These are phyloP conservation scores for Bombardia bombarda DNA, from an alignment of 495 filamentous ascomycete species.

Conservation along the genomic window DNA sequence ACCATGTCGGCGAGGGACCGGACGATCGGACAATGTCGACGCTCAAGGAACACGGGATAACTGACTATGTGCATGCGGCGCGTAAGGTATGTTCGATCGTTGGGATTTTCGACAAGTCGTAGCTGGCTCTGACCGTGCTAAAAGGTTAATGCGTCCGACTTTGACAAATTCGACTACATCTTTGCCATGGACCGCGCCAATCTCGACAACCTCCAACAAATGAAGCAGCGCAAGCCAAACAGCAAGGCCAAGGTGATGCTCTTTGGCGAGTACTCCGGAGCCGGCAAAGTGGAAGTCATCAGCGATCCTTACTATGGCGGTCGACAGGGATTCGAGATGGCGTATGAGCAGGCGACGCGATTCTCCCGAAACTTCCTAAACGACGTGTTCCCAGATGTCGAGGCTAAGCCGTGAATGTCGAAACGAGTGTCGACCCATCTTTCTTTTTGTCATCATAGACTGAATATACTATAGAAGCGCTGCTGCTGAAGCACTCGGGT, in stretches of 20 bases:
- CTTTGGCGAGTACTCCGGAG: slow-evolving; percentile 76
- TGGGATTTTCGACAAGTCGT: no score
- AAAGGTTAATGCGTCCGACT: slow-evolving; percentile 46
- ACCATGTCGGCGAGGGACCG: slow-evolving; percentile 64
- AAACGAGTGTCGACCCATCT: no score
- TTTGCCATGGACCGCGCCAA: slow-evolving; percentile 93
- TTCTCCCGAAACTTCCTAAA: slow-evolving; percentile 73
- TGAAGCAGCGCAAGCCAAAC: slow-evolving; percentile 46
- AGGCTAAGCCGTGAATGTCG: no score
- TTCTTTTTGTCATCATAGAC: no score
- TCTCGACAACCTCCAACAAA: slow-evolving; percentile 56
- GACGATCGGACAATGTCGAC: slow-evolving; percentile 82
- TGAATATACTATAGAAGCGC: no score
- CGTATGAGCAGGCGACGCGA: slow-evolving; percentile 72
- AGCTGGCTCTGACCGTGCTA: not conserved
- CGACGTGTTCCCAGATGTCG: slow-evolving; percentile 36
- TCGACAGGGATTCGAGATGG: slow-evolving; percentile 71
- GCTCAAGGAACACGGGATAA: slow-evolving; percentile 64
- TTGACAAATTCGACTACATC: slow-evolving; percentile 81
- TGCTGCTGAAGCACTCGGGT: no score
- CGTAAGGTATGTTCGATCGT: no score
- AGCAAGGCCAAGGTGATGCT: slow-evolving; percentile 58
- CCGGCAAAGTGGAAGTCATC: slow-evolving; percentile 61
- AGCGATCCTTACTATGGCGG: slow-evolving; percentile 90
- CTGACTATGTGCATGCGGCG: slow-evolving; percentile 66